These are phyloP conservation scores for Nadsonia commutata DNA, from an alignment of 1,139 yeast genomes.

Conservation along the genomic window DNA sequence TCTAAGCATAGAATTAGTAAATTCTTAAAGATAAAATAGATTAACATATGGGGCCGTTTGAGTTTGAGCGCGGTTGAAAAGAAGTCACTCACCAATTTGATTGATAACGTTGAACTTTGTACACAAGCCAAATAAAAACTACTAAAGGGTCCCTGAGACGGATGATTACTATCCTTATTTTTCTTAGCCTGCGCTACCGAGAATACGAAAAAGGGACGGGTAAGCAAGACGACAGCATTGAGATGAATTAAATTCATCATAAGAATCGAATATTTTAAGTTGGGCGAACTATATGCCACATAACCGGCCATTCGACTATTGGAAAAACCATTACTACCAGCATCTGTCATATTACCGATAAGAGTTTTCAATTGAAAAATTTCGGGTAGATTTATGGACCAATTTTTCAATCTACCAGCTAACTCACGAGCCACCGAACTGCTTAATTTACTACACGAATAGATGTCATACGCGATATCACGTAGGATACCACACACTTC, in stretches of 20 bases:
- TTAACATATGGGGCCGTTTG: slow-evolving; percentile 19
- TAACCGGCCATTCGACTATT: too few relatives aligned
- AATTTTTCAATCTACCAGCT: not conserved
- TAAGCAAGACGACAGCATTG: slow-evolving; percentile 28
- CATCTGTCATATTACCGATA: not conserved
- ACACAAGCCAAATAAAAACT: slow-evolving; percentile 21
- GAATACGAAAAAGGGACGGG: slow-evolving; percentile 33
- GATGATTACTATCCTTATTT: slow-evolving; percentile 8
- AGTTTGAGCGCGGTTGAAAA: slow-evolving; percentile 20
- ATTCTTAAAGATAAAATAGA: slow-evolving; percentile 9
- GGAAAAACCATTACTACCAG: slow-evolving; percentile 3
- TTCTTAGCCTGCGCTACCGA: slow-evolving; percentile 16
- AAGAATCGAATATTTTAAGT: slow-evolving; percentile 16
- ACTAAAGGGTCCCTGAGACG: slow-evolving; percentile 12
- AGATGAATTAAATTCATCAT: slow-evolving; percentile 28
- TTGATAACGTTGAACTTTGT: slow-evolving; percentile 25
- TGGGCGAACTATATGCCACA: slow-evolving; percentile 5
- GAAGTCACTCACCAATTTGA: slow-evolving; percentile 21
- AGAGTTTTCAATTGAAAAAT: not conserved
- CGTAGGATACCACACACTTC: not conserved
- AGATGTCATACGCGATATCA: not conserved
- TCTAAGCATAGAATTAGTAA: not conserved
- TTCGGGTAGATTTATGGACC: not conserved
- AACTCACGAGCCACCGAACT: slow-evolving; percentile 13
- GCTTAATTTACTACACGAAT: slow-evolving; percentile 11